A percentile compares a stretch with the other conserved stretches of the same genome.
Conservation (phyloP, 2,329 filamentous ascomycete species). For the Pochonia chlamydosporia region DNA sequence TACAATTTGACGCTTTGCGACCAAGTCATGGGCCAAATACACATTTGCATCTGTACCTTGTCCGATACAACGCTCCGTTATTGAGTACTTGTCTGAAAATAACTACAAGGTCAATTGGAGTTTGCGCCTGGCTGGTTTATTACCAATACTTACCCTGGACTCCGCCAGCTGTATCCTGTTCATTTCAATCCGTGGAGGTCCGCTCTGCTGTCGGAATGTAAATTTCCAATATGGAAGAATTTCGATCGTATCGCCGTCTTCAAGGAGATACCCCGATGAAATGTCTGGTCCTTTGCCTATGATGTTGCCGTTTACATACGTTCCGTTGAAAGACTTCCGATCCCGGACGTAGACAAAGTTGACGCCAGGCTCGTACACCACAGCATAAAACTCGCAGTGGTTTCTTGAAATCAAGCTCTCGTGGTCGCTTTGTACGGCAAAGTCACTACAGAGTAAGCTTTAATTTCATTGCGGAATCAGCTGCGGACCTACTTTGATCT, state of each 20-base stretch:
- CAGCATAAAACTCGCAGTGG: slow-evolving; percentile 50
- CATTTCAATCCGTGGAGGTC: slow-evolving; percentile 15
- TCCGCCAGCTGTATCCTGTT: slow-evolving; percentile 25
- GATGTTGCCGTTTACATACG: slow-evolving; percentile 40
- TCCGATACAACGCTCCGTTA: slow-evolving; percentile 30
- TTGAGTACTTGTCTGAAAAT: slow-evolving; percentile 26
- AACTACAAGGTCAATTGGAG: slow-evolving; percentile 9
- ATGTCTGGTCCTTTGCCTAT: slow-evolving; percentile 34
- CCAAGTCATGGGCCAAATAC: slow-evolving; percentile 37
- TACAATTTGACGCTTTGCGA: slow-evolving; percentile 53
- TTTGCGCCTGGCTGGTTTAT: no score
- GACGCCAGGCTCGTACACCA: slow-evolving; percentile 40
- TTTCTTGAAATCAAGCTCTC: slow-evolving; percentile 41
- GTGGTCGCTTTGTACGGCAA: slow-evolving; percentile 31
- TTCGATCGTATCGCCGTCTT: slow-evolving; percentile 43
- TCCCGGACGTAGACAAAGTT: slow-evolving; percentile 51
- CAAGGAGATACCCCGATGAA: slow-evolving; percentile 40
- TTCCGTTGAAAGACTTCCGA: slow-evolving; percentile 47
- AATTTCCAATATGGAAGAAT: slow-evolving; percentile 33
- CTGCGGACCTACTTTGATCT: slow-evolving; percentile 23
- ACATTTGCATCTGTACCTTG: slow-evolving; percentile 31
- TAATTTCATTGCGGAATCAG: not conserved
- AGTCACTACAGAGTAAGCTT: slow-evolving; percentile 18
- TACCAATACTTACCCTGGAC: slow-evolving; percentile 23
- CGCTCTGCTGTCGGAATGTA: slow-evolving; percentile 22